Conservation (phyloP, 225 moss, liverwort and hornwort genomes). For the Climacium dendroides region DNA sequence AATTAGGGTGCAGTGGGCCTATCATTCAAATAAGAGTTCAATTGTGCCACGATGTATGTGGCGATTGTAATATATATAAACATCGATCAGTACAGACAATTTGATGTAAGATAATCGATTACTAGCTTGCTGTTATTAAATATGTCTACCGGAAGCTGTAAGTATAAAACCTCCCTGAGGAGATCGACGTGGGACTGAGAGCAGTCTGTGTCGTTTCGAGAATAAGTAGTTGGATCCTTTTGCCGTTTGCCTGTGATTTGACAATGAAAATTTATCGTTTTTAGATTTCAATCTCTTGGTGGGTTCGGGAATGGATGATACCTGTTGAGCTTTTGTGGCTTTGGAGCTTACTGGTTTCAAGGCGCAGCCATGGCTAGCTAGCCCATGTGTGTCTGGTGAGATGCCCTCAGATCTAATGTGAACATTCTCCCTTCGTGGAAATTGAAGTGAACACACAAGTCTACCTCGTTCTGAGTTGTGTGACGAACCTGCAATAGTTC, state of each 20-base stretch:
- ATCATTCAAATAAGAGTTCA: not conserved
- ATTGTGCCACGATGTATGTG: not conserved
- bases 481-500: not conserved
- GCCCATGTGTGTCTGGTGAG: not conserved
- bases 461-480: not conserved
- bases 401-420: not conserved
- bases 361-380: not conserved
- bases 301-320: not conserved
- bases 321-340: not conserved
- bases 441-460: not conserved
- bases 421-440: not conserved
- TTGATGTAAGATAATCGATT: not conserved
- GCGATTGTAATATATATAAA: constrained; percentile 8
- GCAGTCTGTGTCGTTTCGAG: not conserved
- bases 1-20: not conserved
- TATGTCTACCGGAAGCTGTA: not conserved
- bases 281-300: not conserved
- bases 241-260: not conserved
- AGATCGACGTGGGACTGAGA: not conserved
- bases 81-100: not conserved
- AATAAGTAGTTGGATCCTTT: constrained; percentile 3
- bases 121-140: not conserved
- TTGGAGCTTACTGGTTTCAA: not conserved
- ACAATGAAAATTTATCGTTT: not conserved
- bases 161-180: not conserved